Base-by-base conservation (phyloP, 768 basidiomycete species). In the Leucosporidium scottii region DNA sequence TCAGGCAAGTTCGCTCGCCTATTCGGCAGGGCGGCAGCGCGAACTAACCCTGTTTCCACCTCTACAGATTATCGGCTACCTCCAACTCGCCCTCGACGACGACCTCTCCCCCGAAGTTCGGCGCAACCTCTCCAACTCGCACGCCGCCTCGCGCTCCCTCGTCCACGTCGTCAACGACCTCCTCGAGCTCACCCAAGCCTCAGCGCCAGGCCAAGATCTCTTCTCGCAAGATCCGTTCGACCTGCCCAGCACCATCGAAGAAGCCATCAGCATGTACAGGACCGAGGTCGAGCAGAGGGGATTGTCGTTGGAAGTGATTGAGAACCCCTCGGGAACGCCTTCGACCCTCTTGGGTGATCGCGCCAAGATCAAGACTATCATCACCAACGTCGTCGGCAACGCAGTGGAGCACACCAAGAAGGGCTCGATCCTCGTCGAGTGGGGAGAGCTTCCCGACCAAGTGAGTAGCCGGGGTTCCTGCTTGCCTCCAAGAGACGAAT, bases 91-190 rank as follows among this genome's bases (percentile, higher is more conserved):
- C 0, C 82, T 92, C 44, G 85, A 90, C 72, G 87, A 88, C 3
- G 83, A 84, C 7, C 79, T 91, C 66, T 87, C 90, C 70, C 72
- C 75, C 8, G 89, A 90, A 74, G 89, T 88, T 18, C 82, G 88
- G 51, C 85, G 87, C 59, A 89, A 90, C 76, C 80, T 91, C 5
- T 83, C 80, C 54, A 84, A 84, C 55, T 86, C 86, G 34, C 87
- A 91, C 77, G 82, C 84, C 51, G 89, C 90, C 0, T 89, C 88
- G 1, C 89, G 88, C 79, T 86, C 85, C 65, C 78, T 91, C 27
- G 78, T 91, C 5, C 90, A 89, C 79, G 88, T 89, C 6, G 89
- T 91, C 77, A 90, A 90, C 75, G 89, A 91, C 77, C 79, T 91
- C 15, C 80, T 91, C 74, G 84, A 44, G 39, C 39, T 44, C 39